A percentile compares a stretch with the other conserved stretches of the same genome.
phyloP scores from a whole-genome alignment of 2,329 filamentous ascomycete genomes.

The Biscogniauxia marginata region DNA sequence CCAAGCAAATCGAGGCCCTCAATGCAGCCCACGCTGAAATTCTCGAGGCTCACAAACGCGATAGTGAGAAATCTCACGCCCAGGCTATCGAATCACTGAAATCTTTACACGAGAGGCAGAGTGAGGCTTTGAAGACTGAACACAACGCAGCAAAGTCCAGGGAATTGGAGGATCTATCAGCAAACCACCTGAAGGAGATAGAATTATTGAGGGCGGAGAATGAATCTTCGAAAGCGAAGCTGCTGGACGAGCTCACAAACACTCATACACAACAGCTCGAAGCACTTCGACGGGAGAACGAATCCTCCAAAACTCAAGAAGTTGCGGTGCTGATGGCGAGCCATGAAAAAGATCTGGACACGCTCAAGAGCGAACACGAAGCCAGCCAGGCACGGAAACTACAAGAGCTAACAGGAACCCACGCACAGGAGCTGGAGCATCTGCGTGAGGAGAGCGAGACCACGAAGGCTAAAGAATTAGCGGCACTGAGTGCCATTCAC shows the following conservation, averaged over 20 bases:
- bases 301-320: conserved; percentile 15
- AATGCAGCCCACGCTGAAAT: conserved; percentile 32
- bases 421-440: conserved; percentile 9
- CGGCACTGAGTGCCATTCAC: conserved; percentile 16
- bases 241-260: conserved; percentile 13
- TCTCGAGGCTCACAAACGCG: conserved; percentile 32
- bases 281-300: conserved; percentile 17
- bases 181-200: conserved; percentile 25
- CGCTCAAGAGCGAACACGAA: conserved; percentile 16
- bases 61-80: conserved; percentile 24
- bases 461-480: conserved; percentile 7
- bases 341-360: conserved; percentile 15
- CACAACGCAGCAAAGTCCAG: conserved; percentile 22
- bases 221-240: conserved; percentile 18
- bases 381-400: conserved; percentile 11
- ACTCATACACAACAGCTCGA: conserved; percentile 23
- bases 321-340: conserved; percentile 11
- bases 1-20: conserved; percentile 30
- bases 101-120: conserved; percentile 27
- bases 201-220: conserved; percentile 22
- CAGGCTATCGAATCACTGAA: conserved; percentile 30
- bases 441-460: conserved; percentile 4
- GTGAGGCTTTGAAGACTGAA: conserved; percentile 28
- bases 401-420: conserved; percentile 8
- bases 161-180: conserved; percentile 24